Evolutionary conservation across 805 yeast species (phyloP).

Genomic region (Kuraishia floccosa): DNA sequence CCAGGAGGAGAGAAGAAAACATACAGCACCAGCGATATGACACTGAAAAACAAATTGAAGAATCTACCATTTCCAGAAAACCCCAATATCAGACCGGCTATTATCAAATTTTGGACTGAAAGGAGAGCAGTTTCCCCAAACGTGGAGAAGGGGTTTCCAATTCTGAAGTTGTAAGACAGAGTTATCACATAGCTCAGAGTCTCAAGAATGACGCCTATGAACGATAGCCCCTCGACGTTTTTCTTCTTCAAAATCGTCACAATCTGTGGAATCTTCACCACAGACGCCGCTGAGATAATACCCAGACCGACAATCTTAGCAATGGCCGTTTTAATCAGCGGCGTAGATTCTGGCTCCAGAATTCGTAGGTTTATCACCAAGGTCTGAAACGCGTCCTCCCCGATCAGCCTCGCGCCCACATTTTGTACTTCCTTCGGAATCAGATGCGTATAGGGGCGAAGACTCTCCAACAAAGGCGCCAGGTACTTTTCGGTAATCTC

Average conservation of each 20-base stretch:
- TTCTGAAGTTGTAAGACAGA: conserved; percentile 23
- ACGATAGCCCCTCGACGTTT: conserved; percentile 23
- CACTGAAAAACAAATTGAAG: conserved; percentile 2
- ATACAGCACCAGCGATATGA: conserved; percentile 1
- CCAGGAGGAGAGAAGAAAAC: conserved; percentile 4
- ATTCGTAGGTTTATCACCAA: conserved; percentile 14
- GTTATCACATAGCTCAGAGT: conserved; percentile 19
- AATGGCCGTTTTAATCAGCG: conserved; percentile 16
- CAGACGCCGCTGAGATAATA: conserved; percentile 21
- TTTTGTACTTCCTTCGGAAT: conserved; percentile 12
- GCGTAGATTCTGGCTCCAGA: conserved; percentile 9
- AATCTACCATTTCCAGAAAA: conserved; percentile 2
- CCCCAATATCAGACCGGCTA: conserved; percentile 17
- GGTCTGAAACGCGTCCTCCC: conserved; percentile 14
- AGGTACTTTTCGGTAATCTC: conserved; percentile 1
- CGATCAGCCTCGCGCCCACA: conserved; percentile 12
- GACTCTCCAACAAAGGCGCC: conserved; percentile 7
- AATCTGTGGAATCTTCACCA: conserved; percentile 30
- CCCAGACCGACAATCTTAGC: conserved; percentile 22
- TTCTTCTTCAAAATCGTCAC: conserved; percentile 16
- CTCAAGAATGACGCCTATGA: conserved; percentile 19
- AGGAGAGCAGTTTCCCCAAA: conserved; percentile 26
- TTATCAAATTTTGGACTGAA: conserved; percentile 21
- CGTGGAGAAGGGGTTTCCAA: conserved; percentile 20
- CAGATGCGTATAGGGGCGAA: conserved; percentile 8